phyloP scores from a whole-genome alignment of 2,329 filamentous ascomycete species.

The Fusarium xyrophilum region DNA sequence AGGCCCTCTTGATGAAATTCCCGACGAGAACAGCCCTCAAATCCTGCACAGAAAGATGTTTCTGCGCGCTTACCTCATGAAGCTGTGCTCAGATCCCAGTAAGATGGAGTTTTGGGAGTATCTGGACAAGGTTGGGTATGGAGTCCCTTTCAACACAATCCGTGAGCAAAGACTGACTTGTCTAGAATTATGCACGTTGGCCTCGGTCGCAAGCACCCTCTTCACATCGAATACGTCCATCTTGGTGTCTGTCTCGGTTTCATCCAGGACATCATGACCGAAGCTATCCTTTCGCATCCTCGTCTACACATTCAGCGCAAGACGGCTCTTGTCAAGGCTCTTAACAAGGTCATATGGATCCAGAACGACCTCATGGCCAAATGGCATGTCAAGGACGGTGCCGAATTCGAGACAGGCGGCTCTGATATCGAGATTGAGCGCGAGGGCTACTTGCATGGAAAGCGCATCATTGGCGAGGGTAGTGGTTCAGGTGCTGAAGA shows the following conservation, averaged over 20 bases:
- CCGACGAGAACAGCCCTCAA: constrained; percentile 73
- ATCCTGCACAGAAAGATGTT: constrained; percentile 82
- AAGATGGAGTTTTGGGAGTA: constrained; percentile 84
- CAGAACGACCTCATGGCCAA: constrained; percentile 88
- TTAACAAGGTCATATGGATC: constrained; percentile 86
- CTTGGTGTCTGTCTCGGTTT: constrained; percentile 75
- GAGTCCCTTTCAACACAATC: constrained; percentile 11
- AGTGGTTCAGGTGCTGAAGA: constrained; percentile 27
- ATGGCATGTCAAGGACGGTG: constrained; percentile 76
- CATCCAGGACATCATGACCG: constrained; percentile 78
- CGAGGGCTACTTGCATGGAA: constrained; percentile 70
- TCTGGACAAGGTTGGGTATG: constrained; percentile 79
- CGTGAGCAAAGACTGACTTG: neutral
- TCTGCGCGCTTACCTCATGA: constrained; percentile 74
- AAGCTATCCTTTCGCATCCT: constrained; percentile 76
- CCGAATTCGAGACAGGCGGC: constrained; percentile 60
- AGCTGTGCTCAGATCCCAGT: constrained; percentile 76
- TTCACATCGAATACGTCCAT: constrained; percentile 83
- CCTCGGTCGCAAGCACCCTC: constrained; percentile 71
- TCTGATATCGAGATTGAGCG: constrained; percentile 61
- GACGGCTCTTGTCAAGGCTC: constrained; percentile 74
- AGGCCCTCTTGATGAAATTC: constrained; percentile 68
- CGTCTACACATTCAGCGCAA: constrained; percentile 71
- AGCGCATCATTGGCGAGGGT: constrained; percentile 59
- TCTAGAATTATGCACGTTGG: constrained; percentile 80